These are phyloP conservation scores for Cerioporus squamosus DNA, from an alignment of 1,284 basidiomycete species.

Conservation along the genomic window DNA sequence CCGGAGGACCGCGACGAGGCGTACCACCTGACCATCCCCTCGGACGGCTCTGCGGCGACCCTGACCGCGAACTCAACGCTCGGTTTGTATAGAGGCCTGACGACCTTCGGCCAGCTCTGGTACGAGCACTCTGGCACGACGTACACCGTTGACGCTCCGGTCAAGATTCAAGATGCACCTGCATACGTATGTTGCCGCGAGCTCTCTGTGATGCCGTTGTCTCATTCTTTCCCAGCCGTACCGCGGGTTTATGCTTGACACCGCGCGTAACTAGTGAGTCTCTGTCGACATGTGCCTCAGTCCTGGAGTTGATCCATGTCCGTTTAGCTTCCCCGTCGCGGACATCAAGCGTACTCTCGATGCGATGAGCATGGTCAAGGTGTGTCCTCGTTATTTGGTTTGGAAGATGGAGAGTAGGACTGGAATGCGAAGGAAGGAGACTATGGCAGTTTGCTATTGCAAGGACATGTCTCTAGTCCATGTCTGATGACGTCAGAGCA, in stretches of 20 bases:
- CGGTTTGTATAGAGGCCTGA: slow-evolving; percentile 80
- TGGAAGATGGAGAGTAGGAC: too few relatives aligned
- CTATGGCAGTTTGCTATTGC: too few relatives aligned
- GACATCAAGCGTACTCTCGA: slow-evolving; percentile 80
- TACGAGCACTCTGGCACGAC: slow-evolving; percentile 54
- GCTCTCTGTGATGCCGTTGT: not conserved
- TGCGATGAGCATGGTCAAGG: slow-evolving; percentile 88
- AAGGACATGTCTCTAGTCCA: too few relatives aligned
- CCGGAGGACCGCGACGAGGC: slow-evolving; percentile 64
- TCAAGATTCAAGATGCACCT: slow-evolving; percentile 64
- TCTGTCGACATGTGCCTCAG: not conserved
- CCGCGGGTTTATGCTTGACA: slow-evolving; percentile 86
- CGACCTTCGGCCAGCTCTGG: slow-evolving; percentile 84
- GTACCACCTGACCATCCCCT: slow-evolving; percentile 69
- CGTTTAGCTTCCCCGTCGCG: slow-evolving; percentile 60
- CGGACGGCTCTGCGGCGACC: slow-evolving; percentile 59
- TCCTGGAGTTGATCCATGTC: not conserved
- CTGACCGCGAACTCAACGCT: slow-evolving; percentile 75
- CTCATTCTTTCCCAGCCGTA: slow-evolving; percentile 52
- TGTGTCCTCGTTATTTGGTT: slow-evolving; percentile 36
- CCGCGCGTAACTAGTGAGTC: slow-evolving; percentile 62
- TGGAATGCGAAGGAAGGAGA: too few relatives aligned
- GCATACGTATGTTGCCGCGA: slow-evolving; percentile 52
- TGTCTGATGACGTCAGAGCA: too few relatives aligned
- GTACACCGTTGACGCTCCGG: slow-evolving; percentile 65